Evolutionary conservation across 768 basidiomycete genomes (phyloP).

Genomic region (Mycena epipterygia): DNA sequence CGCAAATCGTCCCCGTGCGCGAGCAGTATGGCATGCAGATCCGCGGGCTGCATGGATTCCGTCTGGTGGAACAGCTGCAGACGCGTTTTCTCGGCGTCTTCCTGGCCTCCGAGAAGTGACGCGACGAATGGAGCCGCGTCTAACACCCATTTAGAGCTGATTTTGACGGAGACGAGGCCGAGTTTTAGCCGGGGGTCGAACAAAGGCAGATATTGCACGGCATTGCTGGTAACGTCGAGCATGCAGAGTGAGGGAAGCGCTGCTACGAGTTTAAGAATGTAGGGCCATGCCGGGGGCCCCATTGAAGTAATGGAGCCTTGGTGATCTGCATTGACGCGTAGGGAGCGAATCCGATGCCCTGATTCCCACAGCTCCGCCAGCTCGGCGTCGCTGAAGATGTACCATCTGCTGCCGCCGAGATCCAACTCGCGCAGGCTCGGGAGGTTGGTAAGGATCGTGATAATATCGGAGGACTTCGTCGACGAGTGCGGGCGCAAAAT

Average conservation of each 20-base stretch:
- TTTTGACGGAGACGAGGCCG: background rate
- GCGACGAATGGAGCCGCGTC: background rate
- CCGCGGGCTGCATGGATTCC: background rate
- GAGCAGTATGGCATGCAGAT: too few relatives aligned
- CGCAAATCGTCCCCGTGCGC: background rate
- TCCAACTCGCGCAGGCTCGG: conserved; percentile 10
- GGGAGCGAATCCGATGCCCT: background rate
- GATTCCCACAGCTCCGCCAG: background rate
- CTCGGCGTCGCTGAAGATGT: background rate
- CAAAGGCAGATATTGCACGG: background rate
- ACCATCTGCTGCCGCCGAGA: background rate
- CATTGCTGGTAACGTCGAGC: conserved; percentile 9
- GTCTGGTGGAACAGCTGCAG: background rate
- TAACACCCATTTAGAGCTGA: background rate
- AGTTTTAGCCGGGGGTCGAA: background rate
- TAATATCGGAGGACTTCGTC: background rate
- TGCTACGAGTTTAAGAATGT: background rate
- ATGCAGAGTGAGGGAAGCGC: background rate
- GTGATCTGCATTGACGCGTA: conserved; percentile 7
- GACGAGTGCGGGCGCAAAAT: background rate
- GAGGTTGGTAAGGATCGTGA: background rate
- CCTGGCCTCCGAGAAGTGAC: background rate
- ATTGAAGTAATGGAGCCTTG: background rate
- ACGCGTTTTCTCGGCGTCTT: background rate
- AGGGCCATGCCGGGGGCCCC: too few relatives aligned